Evolutionary conservation across 2,329 filamentous ascomycete species (phyloP), one percentile per base, ranked within the genome.

Genomic region (Helicocarpus griseus): DNA sequence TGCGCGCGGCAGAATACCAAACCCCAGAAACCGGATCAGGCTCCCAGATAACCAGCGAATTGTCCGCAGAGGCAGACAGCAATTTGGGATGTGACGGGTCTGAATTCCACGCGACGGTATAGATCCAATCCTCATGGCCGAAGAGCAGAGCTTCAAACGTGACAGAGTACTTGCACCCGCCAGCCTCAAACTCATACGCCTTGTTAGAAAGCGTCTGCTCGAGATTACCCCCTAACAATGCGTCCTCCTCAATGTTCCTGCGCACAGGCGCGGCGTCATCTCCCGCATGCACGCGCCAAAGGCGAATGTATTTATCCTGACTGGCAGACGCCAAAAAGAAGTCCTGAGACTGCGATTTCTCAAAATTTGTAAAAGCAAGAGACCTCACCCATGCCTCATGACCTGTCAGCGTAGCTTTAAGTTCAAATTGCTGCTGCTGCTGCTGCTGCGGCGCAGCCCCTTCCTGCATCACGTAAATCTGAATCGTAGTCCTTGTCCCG

Each of bases 71-170:
- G 0, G 91, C 85, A 1, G 91, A 90, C 3, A 98, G 79, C 7
- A 96, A 79, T 59, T 86, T 87, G 11, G 86, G 74, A 53, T 77
- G 80, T 17, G 73, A 70, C 13, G 69, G 62, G 40, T 73, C 66
- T 5, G 75, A 74, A 53, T 79, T 78, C 90, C 90, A 96, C 50
- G 77, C 76, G 1, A 87, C 84, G 51, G 87, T 94, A 69, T 95
- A 97, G 52, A 98, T 91, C 93, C 93, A 98, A 63, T 98, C 93
- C 65, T 98, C 93, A 63, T 98, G 93, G 7, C 93, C 93, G 2
- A 98, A 79, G 5, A 98, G 78, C 2, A 98, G 75, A 1, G 93
- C 93, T 67, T 98, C 93, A 59, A 98, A 97, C 0, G 89, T 95
- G 51, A 95, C 77, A 5, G 86, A 87, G 67, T 87, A 91, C 57